These are phyloP conservation scores for Aspergillus chevalieri DNA, from an alignment of 2,329 filamentous ascomycete species.

Conservation along the genomic window DNA sequence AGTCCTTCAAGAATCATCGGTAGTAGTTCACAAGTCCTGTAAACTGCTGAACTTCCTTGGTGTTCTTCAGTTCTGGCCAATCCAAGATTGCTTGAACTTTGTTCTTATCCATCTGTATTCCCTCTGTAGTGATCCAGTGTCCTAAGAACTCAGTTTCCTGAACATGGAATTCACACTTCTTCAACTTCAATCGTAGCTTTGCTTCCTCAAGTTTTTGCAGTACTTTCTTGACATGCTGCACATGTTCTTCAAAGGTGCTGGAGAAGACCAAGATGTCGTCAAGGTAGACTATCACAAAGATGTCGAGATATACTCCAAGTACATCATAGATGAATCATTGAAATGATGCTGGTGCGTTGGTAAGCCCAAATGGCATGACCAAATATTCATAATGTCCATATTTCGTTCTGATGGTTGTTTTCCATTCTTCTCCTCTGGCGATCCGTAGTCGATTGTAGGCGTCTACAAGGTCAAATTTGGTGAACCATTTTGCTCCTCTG, in stretches of 20 bases:
- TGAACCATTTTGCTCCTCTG: conserved; percentile 14
- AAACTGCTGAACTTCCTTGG: not conserved
- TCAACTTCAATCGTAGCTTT: not conserved
- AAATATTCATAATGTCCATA: conserved; percentile 19
- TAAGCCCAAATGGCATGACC: conserved; percentile 19
- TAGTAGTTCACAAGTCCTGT: not conserved
- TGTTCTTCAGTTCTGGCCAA: too few relatives aligned
- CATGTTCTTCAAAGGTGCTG: not conserved
- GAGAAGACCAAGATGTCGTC: not conserved
- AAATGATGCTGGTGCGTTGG: conserved; percentile 10
- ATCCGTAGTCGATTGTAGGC: conserved; percentile 19
- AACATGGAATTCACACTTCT: not conserved
- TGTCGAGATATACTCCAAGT: not conserved
- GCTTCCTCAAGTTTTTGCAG: not conserved
- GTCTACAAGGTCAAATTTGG: conserved; percentile 16
- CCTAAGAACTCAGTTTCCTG: not conserved
- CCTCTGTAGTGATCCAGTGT: not conserved
- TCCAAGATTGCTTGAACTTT: too few relatives aligned
- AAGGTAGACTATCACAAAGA: not conserved
- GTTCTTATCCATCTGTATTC: too few relatives aligned
- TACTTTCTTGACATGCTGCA: not conserved
- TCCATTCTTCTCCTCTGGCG: conserved; percentile 5
- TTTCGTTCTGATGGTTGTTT: conserved; percentile 6
- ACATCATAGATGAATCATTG: conserved; percentile 1
- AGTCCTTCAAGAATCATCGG: not conserved